phyloP scores from a whole-genome alignment of 116 monocot genomes.

The Zostera marina region DNA sequence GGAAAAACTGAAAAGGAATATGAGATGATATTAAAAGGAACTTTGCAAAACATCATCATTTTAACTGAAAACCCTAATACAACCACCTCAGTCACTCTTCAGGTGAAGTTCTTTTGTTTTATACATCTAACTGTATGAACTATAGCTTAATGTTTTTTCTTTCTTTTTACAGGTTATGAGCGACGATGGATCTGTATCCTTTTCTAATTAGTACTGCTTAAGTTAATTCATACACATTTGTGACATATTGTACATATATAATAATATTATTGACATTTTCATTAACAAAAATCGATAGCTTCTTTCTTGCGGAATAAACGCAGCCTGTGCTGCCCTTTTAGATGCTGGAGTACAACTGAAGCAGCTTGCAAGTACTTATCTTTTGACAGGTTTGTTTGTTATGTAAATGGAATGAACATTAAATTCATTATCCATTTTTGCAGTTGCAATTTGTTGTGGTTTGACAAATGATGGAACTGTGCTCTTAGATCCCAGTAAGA shows the following conservation, averaged over 20 bases:
- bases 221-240: not conserved
- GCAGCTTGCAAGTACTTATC: constrained; percentile 64
- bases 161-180: constrained; percentile 49
- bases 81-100: constrained; percentile 74
- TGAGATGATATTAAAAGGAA: constrained; percentile 79
- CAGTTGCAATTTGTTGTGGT: constrained; percentile 83
- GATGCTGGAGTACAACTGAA: constrained; percentile 88
- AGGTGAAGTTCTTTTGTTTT: constrained; percentile 27
- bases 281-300: constrained; percentile 28
- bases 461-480: constrained; percentile 37
- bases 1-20: constrained; percentile 82
- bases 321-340: constrained; percentile 86
- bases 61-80: constrained; percentile 80
- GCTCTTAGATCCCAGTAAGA: constrained; percentile 54
- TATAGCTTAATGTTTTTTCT: not conserved
- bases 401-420: not conserved
- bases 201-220: not conserved
- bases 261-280: constrained; percentile 1
- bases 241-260: not conserved
- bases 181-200: constrained; percentile 90
- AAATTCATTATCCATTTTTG: constrained; percentile 13
- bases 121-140: not conserved
- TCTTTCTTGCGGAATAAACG: constrained; percentile 96
- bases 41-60: constrained; percentile 74
- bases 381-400: constrained; percentile 1